phyloP scores from a whole-genome alignment of 2,329 filamentous ascomycete genomes.

The Botryosphaeria dothidea region DNA sequence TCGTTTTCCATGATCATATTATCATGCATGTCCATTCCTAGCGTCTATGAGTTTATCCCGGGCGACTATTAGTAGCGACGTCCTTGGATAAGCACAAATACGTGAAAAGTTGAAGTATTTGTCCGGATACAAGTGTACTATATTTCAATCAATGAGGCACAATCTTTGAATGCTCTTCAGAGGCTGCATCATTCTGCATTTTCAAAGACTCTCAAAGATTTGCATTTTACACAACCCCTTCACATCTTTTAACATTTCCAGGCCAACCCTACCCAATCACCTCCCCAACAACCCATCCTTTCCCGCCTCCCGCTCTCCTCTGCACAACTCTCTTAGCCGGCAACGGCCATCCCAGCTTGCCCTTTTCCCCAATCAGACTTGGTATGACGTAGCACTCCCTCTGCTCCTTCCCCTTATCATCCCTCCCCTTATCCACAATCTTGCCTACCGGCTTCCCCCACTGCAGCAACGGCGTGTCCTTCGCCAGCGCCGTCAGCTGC shows the following conservation, averaged over 20 bases:
- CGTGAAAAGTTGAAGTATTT: too few relatives aligned
- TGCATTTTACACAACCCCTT: neutral
- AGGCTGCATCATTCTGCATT: too few relatives aligned
- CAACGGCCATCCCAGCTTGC: slow-evolving; percentile 77
- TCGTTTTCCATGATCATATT: too few relatives aligned
- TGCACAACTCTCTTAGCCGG: slow-evolving; percentile 84
- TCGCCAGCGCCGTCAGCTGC: slow-evolving; percentile 76
- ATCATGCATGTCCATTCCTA: too few relatives aligned
- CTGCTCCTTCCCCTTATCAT: slow-evolving; percentile 36
- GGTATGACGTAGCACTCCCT: slow-evolving; percentile 85
- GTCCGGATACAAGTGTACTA: too few relatives aligned
- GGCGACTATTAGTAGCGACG: too few relatives aligned
- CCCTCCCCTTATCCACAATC: slow-evolving; percentile 53
- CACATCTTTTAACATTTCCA: neutral
- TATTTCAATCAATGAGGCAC: too few relatives aligned
- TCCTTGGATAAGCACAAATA: too few relatives aligned
- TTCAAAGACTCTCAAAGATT: too few relatives aligned
- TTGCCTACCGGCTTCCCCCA: slow-evolving; percentile 93
- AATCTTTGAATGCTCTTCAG: too few relatives aligned
- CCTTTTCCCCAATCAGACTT: slow-evolving; percentile 68
- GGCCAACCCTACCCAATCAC: slow-evolving; percentile 43
- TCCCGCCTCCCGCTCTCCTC: slow-evolving; percentile 64
- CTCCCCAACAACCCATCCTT: slow-evolving; percentile 73
- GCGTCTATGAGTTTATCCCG: too few relatives aligned
- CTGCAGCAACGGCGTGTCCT: slow-evolving; percentile 78